Percentiles rank a stretch among this genome's conserved stretches.
These are phyloP conservation scores for Pseudocercospora fijiensis DNA, from an alignment of 2,329 filamentous ascomycete species.

Conservation along the genomic window DNA sequence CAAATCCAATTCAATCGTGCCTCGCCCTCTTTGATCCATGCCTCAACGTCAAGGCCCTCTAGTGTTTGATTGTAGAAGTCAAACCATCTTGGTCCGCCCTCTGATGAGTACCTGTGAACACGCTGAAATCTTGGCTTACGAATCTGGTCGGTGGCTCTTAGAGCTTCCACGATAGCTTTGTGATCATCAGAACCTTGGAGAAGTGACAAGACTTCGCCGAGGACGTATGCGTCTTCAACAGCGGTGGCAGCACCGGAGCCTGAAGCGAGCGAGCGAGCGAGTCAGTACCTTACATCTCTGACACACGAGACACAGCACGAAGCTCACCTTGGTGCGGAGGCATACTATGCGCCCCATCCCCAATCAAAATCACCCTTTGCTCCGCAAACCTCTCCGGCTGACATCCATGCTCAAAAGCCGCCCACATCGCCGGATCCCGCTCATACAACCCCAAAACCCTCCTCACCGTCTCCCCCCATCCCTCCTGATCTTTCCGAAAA, in stretches of 20 bases:
- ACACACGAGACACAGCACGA: too few relatives aligned
- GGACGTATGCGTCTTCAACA: slow-evolving; percentile 55
- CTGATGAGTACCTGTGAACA: slow-evolving; percentile 23
- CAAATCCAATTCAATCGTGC: slow-evolving; percentile 29
- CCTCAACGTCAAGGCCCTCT: slow-evolving; percentile 22
- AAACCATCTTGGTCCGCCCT: slow-evolving; percentile 23
- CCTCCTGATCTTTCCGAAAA: slow-evolving; percentile 43
- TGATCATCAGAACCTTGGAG: neutral
- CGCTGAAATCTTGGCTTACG: slow-evolving; percentile 22
- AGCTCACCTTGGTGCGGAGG: slow-evolving; percentile 61
- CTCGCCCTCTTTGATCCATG: slow-evolving; percentile 22
- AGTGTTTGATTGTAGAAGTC: slow-evolving; percentile 21
- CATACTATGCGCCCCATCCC: slow-evolving; percentile 66
- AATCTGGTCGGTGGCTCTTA: slow-evolving; percentile 24
- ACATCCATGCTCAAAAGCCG: slow-evolving; percentile 46
- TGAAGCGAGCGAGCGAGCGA: neutral
- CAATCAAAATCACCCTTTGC: slow-evolving; percentile 57
- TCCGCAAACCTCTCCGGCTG: slow-evolving; percentile 39
- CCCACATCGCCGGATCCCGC: slow-evolving; percentile 48
- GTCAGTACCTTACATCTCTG: neutral
- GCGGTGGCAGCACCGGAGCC: slow-evolving; percentile 55
- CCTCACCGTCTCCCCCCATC: slow-evolving; percentile 45
- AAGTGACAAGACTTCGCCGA: slow-evolving; percentile 24
- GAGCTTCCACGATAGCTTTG: slow-evolving; percentile 23
- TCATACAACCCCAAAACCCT: slow-evolving; percentile 43